Evolutionary conservation across 108 stramenopile species (phyloP), one percentile per base, ranked within the genome.

Genomic region (Cyclotella atomus): DNA sequence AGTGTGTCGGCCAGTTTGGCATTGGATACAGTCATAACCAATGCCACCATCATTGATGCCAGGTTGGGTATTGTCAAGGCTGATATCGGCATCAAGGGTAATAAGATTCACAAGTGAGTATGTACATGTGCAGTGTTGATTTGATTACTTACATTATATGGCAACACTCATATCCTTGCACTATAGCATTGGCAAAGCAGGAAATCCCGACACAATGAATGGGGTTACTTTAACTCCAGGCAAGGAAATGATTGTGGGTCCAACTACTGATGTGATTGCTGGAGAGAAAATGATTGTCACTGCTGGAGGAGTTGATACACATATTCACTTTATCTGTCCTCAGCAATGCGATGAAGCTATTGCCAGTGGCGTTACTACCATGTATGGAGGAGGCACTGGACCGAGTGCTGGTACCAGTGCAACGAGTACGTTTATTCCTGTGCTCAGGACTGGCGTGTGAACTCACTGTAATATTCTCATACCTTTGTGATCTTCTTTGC

Each of bases 251-350:
- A 84, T 83, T 66, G 96, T 99, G 3, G 98, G 98, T 52, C 86
- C 87, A 44, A 94, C 96, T 25, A 99, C 98, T 5, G 98, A 99
- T 72, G 98, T 93, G 41, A 97, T 99, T 85, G 98, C 98, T 20
- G 98, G 96, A 44, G 98, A 99, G 80, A 93, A 93, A 44, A 57
- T 98, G 68, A 95, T 99, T 84, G 68, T 99, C 12, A 99, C 98
- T 0, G 94, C 97, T 7, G 98, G 98, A 35, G 98, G 96, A 9
- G 89, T 98, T 59, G 98, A 99, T 83, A 88, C 97, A 28, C 98
- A 99, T 68, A 84, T 97, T 50, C 98, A 99, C 84, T 99, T 86
- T 76, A 99, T 99, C 81, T 99, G 98, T 77, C 97, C 98, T 1
- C 98, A 98, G 79, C 96, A 96, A 67, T 85, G 86, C 70, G 93